Conservation (phyloP, 73 alveolate species). For the Paramecium octaurelia region DNA sequence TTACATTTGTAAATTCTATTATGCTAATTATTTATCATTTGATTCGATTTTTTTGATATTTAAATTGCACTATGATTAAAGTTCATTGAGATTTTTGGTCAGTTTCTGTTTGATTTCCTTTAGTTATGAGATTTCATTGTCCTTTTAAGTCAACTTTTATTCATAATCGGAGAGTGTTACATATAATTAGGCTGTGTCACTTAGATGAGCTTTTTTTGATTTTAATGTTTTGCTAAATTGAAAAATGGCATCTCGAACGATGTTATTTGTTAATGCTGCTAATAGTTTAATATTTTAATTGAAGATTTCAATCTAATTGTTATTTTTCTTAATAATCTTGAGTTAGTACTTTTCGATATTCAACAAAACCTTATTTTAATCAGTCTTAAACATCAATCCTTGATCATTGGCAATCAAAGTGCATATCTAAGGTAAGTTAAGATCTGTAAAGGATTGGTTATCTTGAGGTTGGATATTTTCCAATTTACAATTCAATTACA, state of each 20-base stretch:
- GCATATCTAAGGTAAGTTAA: neutral
- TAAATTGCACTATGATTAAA: neutral
- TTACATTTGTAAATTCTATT: neutral
- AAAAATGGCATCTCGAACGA: neutral
- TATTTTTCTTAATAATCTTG: neutral
- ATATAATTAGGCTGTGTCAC: neutral
- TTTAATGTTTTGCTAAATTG: conserved; percentile 2
- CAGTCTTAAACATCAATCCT: neutral
- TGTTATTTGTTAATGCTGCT: neutral
- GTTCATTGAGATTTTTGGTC: neutral
- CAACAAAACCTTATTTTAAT: neutral
- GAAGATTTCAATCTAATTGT: neutral
- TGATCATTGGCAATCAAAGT: neutral
- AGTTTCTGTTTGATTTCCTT: neutral
- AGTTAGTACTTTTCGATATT: neutral
- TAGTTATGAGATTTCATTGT: neutral
- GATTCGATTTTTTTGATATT: neutral
- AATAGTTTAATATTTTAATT: neutral
- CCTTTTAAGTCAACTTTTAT: neutral
- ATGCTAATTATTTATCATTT: neutral
- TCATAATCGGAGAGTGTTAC: neutral
- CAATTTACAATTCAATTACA: neutral
- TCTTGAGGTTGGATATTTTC: neutral
- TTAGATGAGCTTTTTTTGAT: neutral
- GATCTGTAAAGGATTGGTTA: neutral